Evolutionary conservation across 2,329 filamentous ascomycete genomes (phyloP).

Genomic region (Venturia effusa): DNA sequence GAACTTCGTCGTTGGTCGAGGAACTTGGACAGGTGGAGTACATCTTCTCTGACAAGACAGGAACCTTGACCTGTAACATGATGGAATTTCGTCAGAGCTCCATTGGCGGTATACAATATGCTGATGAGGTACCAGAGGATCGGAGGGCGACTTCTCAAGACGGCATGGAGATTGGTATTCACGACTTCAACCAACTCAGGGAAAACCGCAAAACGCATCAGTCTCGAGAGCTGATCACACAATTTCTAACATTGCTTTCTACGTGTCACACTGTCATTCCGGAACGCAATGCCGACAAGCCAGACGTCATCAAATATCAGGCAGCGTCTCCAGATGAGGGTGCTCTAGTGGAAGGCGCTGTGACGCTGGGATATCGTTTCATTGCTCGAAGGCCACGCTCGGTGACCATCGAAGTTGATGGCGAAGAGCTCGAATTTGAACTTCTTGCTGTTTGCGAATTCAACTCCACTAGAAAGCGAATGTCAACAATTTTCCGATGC

Average conservation of each 20-base stretch:
- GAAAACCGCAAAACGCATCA: slow-evolving; percentile 57
- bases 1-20: slow-evolving; percentile 92
- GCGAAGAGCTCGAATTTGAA: slow-evolving; percentile 70
- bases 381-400: slow-evolving; percentile 79
- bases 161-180: slow-evolving; percentile 64
- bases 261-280: slow-evolving; percentile 98
- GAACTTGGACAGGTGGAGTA: slow-evolving; percentile 97
- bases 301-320: slow-evolving; percentile 86
- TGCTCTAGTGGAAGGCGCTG: slow-evolving; percentile 86
- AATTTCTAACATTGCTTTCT: slow-evolving; percentile 77
- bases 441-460: slow-evolving; percentile 96
- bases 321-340: slow-evolving; percentile 95
- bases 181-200: slow-evolving; percentile 68
- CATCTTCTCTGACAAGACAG: slow-evolving; percentile 97
- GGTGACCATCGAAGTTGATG: slow-evolving; percentile 71
- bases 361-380: slow-evolving; percentile 78
- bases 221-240: slow-evolving; percentile 54
- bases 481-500: slow-evolving; percentile 95
- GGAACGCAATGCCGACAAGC: slow-evolving; percentile 68
- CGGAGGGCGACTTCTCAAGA: slow-evolving; percentile 69
- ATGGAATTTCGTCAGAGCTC: slow-evolving; percentile 98
- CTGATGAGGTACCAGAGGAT: slow-evolving; percentile 85
- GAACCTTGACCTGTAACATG: slow-evolving; percentile 92
- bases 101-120: slow-evolving; percentile 89
- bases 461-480: slow-evolving; percentile 93